Evolutionary conservation across 139 green algal genomes (phyloP), one percentile per base, ranked within the genome.

Genomic region (Zygnema circumcarinatum): DNA sequence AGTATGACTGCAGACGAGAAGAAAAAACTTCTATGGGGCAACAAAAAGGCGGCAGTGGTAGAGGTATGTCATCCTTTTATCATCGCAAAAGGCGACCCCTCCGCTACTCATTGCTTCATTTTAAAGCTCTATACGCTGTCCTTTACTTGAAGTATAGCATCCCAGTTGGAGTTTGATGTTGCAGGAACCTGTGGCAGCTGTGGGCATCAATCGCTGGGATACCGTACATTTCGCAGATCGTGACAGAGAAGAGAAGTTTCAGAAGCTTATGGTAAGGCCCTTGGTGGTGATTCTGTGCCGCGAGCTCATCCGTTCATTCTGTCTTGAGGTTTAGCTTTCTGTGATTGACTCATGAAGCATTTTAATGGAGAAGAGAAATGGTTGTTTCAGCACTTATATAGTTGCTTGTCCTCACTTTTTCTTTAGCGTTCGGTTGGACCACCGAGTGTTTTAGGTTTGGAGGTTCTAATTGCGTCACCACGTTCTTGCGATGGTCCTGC

Each of bases 11-110:
- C 83, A 11, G 75, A 88, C 22, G 83, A 88, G 83, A 88, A 88
- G 74, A 88, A 88, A 53, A 88, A 74, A 62, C 74, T 88, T 29
- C 74, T 88, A 25, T 88, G 83, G 83, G 83, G 83, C 74, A 74
- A 25, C 36, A 88, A 88, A 53, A 88, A 88, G 74, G 83, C 62
- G 3, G 69, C 62, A 29, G 76, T 83, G 76, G 47, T 79, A 11
- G 32, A 83, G 76, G 76, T 83, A 25, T 25, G 76, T 38, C 16
- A 78, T 25, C 69, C 29, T 35, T 72, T n/a, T n/a, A 35, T 72
- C 56, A 35, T 72, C 56, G n/a, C 56, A n/a, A 35, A n/a, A 72
- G n/a, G n/a, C 29, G 56, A 72, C 29, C 56, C 29, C 29, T 72
- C 29, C 56, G n/a, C 29, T 72, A n/a, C 29, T 72, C 29, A 72